Conservation (phyloP, 345 rosid species). For the Lepidium didymum region DNA sequence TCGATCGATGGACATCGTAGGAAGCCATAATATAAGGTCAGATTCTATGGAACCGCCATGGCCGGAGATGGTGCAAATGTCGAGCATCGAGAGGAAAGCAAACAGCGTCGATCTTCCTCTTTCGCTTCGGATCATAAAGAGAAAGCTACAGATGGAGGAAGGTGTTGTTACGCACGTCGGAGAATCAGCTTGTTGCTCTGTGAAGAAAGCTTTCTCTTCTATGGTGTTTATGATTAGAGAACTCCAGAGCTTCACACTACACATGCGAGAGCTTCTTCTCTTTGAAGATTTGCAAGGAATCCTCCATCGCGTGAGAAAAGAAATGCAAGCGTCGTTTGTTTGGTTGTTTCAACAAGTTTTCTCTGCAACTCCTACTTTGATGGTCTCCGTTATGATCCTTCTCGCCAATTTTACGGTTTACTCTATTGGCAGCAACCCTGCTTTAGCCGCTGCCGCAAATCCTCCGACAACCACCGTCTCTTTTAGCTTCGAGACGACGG, state of each 20-base stretch:
- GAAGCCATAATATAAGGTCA: neutral
- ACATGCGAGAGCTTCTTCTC: conserved; percentile 64
- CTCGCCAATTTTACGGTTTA: conserved; percentile 79
- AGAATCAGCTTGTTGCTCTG: conserved; percentile 66
- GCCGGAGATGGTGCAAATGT: conserved; percentile 38
- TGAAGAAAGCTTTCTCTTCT: conserved; percentile 81
- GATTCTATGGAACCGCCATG: conserved; percentile 31
- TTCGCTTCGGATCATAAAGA: conserved; percentile 72
- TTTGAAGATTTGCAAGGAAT: conserved; percentile 71
- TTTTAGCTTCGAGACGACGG: conserved; percentile 7
- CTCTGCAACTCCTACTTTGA: conserved; percentile 85
- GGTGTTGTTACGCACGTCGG: conserved; percentile 53
- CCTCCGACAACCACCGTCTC: conserved; percentile 26
- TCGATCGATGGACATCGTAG: neutral
- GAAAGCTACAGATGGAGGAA: conserved; percentile 71
- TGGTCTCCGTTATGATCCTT: conserved; percentile 91
- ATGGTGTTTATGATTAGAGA: conserved; percentile 94
- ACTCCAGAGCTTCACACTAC: conserved; percentile 64
- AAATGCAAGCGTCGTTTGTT: conserved; percentile 83
- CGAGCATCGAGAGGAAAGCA: conserved; percentile 75
- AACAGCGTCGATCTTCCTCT: conserved; percentile 80
- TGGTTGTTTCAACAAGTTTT: conserved; percentile 95
- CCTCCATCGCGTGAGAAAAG: conserved; percentile 59
- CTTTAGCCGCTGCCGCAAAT: conserved; percentile 38
- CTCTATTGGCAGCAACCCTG: conserved; percentile 57